Conservation (phyloP, 495 filamentous ascomycete genomes). For the Aspergillus sparsus region DNA sequence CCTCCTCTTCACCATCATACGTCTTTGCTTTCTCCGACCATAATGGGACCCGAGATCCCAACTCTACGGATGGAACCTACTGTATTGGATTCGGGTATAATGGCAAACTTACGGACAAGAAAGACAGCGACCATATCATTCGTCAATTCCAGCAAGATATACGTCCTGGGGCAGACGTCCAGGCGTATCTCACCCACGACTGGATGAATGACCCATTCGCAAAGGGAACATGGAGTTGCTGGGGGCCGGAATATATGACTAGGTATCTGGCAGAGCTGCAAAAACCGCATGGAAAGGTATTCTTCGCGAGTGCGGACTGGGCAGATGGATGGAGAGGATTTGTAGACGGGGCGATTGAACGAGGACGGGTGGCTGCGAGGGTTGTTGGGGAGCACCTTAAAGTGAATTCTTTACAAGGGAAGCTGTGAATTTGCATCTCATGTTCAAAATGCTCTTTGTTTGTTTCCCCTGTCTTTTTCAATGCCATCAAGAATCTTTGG, state of each 20-base stretch:
- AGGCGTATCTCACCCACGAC: constrained; percentile 30
- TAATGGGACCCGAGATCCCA: constrained; percentile 23
- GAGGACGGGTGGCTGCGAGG: constrained; percentile 14
- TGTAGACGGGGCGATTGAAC: constrained; percentile 38
- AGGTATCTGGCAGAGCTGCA: constrained; percentile 24
- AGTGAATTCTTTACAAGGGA: no score
- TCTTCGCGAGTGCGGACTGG: constrained; percentile 37
- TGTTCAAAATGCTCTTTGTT: no score
- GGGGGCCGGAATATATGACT: constrained; percentile 10
- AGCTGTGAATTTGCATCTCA: no score
- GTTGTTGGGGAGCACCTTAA: no score
- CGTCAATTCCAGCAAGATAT: constrained; percentile 12
- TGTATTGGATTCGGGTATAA: constrained; percentile 30
- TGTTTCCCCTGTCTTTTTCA: no score
- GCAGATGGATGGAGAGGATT: constrained; percentile 35
- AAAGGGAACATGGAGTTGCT: constrained; percentile 30
- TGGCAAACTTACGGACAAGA: constrained; percentile 21
- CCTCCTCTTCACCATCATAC: no score
- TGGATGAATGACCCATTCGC: constrained; percentile 35
- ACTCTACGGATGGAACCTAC: constrained; percentile 22
- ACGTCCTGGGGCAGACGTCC: constrained; percentile 18
- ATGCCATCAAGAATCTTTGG: neutral
- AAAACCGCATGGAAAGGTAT: constrained; percentile 24
- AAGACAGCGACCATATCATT: constrained; percentile 15
- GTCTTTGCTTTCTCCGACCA: constrained; percentile 29